Evolutionary conservation across 768 basidiomycete species (phyloP), one percentile per base, ranked within the genome.

Genomic region (Filobasidium wieringae): DNA sequence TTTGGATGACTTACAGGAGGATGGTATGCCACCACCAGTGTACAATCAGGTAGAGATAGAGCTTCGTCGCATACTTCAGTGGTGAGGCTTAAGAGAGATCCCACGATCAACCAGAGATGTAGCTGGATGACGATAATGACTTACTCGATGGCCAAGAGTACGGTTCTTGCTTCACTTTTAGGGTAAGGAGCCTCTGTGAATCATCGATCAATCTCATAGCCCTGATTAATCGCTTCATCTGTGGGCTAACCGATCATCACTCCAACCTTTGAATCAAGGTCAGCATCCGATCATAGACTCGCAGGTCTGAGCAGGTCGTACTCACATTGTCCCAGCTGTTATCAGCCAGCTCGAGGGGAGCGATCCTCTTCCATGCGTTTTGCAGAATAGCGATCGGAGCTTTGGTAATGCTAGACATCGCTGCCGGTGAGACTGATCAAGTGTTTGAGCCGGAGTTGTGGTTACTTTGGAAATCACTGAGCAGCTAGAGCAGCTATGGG

Each of bases 271-370:
- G 15, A 7, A 41, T n/a, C n/a, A n/a, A 12, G 33, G 17, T 5
- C 31, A 50, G 24, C 45, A 34, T 30, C 22, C 19, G 3, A 37
- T 4, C 24, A 1, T 32, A 43, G 8, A 33, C 12, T 11, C 9
- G 26, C 52, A 43, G 32, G 39, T 22, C 26, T 22, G 26, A 7
- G 24, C 31, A 34, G 45, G 37, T 37, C 24, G 19, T 51, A 8
- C 19, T 55, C 63, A 95, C 91, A 75, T 96, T 96, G 68, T 96
- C 92, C 90, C 92, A 96, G 57, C 62, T 66, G 61, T 80, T 81
- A 63, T 86, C 90, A 17, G 92, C 91, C 7, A 95, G 78, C 34
- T 81, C 78, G 22, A 89, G 79, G 2, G 92, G 92, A 1, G 91
- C 90, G 62, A 95, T 86, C 33, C 68, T 58, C 57, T 74, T 71